Conservation (phyloP, 2,329 filamentous ascomycete species). For the Talaromyces pinophilus region DNA sequence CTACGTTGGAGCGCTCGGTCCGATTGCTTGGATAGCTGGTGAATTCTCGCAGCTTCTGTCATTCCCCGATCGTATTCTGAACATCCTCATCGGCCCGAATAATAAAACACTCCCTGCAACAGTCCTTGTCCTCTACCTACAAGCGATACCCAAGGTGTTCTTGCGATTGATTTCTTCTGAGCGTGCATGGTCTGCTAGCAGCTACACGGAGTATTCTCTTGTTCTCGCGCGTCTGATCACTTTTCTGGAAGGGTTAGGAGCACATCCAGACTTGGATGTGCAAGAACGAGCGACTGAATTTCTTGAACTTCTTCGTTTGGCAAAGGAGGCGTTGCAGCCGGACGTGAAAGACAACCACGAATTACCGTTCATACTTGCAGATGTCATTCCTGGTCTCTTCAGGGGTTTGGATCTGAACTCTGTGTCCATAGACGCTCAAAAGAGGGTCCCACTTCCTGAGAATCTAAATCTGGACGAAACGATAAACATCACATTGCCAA, state of each 20-base stretch:
- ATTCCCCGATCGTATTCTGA: constrained; percentile 70
- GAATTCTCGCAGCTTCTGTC: constrained; percentile 78
- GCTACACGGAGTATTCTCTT: constrained; percentile 73
- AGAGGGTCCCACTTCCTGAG: constrained; percentile 77
- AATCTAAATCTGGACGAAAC: constrained; percentile 76
- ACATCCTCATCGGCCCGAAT: constrained; percentile 69
- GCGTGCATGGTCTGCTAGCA: constrained; percentile 68
- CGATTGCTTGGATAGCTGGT: constrained; percentile 81
- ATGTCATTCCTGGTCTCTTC: constrained; percentile 87
- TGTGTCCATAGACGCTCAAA: constrained; percentile 78
- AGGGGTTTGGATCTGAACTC: constrained; percentile 86
- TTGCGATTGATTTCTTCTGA: constrained; percentile 67
- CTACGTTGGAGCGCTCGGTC: constrained; percentile 67
- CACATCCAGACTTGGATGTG: constrained; percentile 86
- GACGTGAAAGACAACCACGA: constrained; percentile 48
- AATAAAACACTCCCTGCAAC: constrained; percentile 61
- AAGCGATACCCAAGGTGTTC: constrained; percentile 85
- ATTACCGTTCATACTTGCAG: constrained; percentile 79
- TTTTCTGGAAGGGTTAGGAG: constrained; percentile 73
- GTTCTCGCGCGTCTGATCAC: constrained; percentile 80
- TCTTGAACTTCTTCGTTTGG: constrained; percentile 82
- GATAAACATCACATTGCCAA: constrained; percentile 73
- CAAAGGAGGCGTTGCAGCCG: constrained; percentile 67
- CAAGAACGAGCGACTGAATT: constrained; percentile 95
- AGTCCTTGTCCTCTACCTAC: constrained; percentile 75